Evolutionary conservation across 2,329 filamentous ascomycete genomes (phyloP).

Genomic region (Monilinia vaccinii-corymbosi): DNA sequence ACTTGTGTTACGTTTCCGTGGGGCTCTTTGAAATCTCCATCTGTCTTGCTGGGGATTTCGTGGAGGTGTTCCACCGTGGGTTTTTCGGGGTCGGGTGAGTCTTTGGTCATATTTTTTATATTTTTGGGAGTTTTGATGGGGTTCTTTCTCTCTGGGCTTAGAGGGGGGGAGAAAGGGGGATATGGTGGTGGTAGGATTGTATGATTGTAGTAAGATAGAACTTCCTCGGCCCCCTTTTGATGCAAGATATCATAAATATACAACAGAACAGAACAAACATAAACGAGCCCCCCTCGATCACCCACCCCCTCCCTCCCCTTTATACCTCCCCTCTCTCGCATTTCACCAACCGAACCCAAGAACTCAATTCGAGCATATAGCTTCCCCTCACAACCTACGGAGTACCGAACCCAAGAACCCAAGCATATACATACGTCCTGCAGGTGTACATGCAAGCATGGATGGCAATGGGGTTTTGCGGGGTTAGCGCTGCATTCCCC

Average conservation of each 20-base stretch:
- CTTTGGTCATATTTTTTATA: neutral
- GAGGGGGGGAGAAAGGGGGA: too few relatives aligned
- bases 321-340: neutral
- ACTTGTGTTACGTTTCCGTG: slow-evolving; percentile 21
- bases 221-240: too few relatives aligned
- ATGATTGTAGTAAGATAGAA: too few relatives aligned
- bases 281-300: too few relatives aligned
- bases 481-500: neutral
- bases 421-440: neutral
- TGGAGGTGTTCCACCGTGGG: neutral
- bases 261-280: neutral
- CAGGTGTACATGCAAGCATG: neutral
- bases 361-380: too few relatives aligned
- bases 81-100: neutral
- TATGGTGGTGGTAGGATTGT: too few relatives aligned
- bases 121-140: too few relatives aligned
- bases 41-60: neutral
- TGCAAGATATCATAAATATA: neutral
- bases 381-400: neutral
- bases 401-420: neutral
- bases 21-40: neutral
- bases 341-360: neutral
- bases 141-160: too few relatives aligned
- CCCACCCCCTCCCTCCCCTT: neutral
- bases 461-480: neutral